These are phyloP conservation scores for Pseudocohnilembus persalinus DNA, from an alignment of 169 alveolate species.

Conservation along the genomic window DNA sequence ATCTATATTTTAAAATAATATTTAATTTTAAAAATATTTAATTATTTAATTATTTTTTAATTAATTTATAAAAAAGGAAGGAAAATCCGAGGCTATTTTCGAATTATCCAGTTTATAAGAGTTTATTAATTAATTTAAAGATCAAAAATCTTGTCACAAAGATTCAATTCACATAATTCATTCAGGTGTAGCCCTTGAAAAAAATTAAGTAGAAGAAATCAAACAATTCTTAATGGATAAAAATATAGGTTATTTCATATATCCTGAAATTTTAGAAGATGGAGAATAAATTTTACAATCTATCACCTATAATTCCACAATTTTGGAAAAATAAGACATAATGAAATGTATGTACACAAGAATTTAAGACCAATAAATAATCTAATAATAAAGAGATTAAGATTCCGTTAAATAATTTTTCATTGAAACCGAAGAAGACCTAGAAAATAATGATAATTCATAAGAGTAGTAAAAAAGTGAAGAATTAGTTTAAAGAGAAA, in stretches of 20 bases:
- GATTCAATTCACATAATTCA: background rate
- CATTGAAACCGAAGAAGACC: background rate
- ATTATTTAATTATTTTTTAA: too few relatives aligned
- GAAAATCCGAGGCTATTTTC: background rate
- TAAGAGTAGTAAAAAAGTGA: background rate
- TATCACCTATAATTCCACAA: too few relatives aligned
- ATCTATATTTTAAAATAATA: too few relatives aligned
- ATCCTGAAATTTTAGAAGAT: background rate
- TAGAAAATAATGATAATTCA: background rate
- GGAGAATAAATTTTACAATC: background rate
- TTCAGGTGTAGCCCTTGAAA: background rate
- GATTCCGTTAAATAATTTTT: background rate
- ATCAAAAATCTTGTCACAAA: background rate
- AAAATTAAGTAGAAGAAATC: background rate
- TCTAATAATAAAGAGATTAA: background rate
- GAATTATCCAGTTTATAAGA: background rate
- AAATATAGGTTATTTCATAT: too few relatives aligned
- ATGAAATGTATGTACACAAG: background rate
- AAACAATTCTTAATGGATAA: background rate
- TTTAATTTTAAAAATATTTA: too few relatives aligned
- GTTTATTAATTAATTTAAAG: too few relatives aligned
- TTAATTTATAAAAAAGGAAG: too few relatives aligned
- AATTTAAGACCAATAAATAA: background rate
- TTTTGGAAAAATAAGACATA: background rate
- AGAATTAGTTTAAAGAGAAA: background rate